A percentile compares a stretch with the other conserved stretches of the same genome.
phyloP scores from a whole-genome alignment of 495 filamentous ascomycete genomes.

The Pyrenula massariospora region DNA sequence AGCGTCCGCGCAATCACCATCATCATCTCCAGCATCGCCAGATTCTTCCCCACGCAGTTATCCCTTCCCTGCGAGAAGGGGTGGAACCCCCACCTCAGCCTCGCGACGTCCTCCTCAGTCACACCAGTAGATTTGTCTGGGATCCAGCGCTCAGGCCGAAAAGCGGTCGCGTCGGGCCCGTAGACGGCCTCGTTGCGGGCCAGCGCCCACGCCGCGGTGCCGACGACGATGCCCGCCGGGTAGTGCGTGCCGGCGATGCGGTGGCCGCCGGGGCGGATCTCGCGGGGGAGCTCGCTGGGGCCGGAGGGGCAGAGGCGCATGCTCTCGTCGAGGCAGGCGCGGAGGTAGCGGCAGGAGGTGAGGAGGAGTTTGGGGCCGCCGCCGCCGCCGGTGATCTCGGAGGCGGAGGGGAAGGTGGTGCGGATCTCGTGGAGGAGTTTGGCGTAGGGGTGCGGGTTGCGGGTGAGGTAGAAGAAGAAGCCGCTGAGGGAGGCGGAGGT shows the following conservation, averaged over 20 bases:
- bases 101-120: slow-evolving; percentile 5
- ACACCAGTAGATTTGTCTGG: not conserved
- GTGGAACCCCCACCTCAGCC: slow-evolving; percentile 1
- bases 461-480: slow-evolving; percentile 22
- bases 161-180: slow-evolving; percentile 25
- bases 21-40: slow-evolving; percentile 18
- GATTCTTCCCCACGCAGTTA: slow-evolving; percentile 17
- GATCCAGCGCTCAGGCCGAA: slow-evolving; percentile 27
- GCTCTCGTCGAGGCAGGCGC: slow-evolving; percentile 57
- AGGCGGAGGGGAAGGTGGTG: slow-evolving; percentile 10
- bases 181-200: slow-evolving; percentile 26
- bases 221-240: slow-evolving; percentile 25
- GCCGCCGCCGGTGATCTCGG: slow-evolving; percentile 18
- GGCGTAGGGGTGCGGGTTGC: slow-evolving; percentile 10
- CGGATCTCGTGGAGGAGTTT: slow-evolving; percentile 17
- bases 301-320: slow-evolving; percentile 62
- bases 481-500: slow-evolving; percentile 14
- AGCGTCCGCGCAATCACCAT: too few species aligned
- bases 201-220: slow-evolving; percentile 26
- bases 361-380: slow-evolving; percentile 23
- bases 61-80: slow-evolving; percentile 13
- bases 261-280: slow-evolving; percentile 49
- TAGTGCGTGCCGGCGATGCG: slow-evolving; percentile 32
- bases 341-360: slow-evolving; percentile 35
- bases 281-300: slow-evolving; percentile 44